Evolutionary conservation across 2,329 filamentous ascomycete species (phyloP).

Genomic region (Ophiostoma sp.): DNA sequence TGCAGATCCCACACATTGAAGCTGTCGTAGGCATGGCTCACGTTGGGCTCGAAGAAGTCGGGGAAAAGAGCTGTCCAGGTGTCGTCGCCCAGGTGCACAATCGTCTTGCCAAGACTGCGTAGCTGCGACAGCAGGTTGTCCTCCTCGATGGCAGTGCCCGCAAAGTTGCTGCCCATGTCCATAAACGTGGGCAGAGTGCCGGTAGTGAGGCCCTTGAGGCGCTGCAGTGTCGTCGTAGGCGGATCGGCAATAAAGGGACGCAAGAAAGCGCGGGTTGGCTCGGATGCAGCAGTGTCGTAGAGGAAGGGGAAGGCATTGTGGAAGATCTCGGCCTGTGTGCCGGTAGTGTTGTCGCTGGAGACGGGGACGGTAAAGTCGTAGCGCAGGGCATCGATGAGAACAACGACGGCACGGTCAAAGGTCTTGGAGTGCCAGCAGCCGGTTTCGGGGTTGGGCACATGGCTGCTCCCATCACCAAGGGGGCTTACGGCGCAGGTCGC

Average conservation of each 20-base stretch:
- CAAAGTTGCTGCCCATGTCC: slow-evolving; percentile 91
- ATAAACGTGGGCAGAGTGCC: slow-evolving; percentile 93
- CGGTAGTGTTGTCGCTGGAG: slow-evolving; percentile 37
- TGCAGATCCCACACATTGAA: slow-evolving; percentile 98
- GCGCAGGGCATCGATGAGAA: slow-evolving; percentile 86
- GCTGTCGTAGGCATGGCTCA: slow-evolving; percentile 87
- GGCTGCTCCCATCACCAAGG: slow-evolving; percentile 41
- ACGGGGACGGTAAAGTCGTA: slow-evolving; percentile 95
- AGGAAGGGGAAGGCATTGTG: slow-evolving; percentile 85
- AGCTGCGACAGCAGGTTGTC: slow-evolving; percentile 70
- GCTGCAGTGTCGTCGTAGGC: slow-evolving; percentile 85
- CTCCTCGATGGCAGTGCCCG: slow-evolving; percentile 90
- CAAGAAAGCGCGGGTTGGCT: slow-evolving; percentile 78
- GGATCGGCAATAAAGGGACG: slow-evolving; percentile 96
- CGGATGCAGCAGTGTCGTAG: slow-evolving; percentile 69
- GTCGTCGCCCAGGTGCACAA: slow-evolving; percentile 95
- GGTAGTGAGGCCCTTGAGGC: slow-evolving; percentile 89
- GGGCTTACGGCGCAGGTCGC: slow-evolving; percentile 66
- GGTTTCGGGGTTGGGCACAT: slow-evolving; percentile 43
- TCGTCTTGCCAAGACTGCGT: slow-evolving; percentile 59
- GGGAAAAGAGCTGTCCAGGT: slow-evolving; percentile 95
- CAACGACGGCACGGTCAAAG: slow-evolving; percentile 84
- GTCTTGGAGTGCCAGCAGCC: slow-evolving; percentile 97
- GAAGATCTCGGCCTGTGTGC: slow-evolving; percentile 45
- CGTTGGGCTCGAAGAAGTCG: slow-evolving; percentile 80